Evolutionary conservation across 345 rosid genomes (phyloP).

Genomic region (Eucalyptus albens): DNA sequence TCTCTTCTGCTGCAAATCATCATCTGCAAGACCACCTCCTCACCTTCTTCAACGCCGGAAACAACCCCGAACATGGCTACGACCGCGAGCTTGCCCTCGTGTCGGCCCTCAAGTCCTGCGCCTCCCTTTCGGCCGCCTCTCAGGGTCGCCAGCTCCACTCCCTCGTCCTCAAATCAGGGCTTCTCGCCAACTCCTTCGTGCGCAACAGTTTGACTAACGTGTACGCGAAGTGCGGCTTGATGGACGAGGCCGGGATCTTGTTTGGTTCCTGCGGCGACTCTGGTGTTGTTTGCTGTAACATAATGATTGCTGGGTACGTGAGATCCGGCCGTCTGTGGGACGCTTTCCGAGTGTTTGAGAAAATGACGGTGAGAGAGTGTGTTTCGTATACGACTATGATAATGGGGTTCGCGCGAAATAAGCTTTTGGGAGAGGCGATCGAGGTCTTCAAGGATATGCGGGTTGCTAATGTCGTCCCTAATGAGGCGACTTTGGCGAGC

Average conservation of each 20-base stretch:
- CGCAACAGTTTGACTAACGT: constrained; percentile 60
- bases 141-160: constrained; percentile 46
- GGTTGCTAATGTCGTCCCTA: constrained; percentile 22
- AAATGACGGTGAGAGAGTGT: constrained; percentile 45
- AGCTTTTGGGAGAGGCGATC: constrained; percentile 32
- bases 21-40: neutral
- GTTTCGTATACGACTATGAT: constrained; percentile 62
- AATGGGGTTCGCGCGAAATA: constrained; percentile 46
- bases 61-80: neutral
- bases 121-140: constrained; percentile 13
- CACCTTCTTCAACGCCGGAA: neutral
- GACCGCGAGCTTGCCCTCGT: constrained; percentile 29
- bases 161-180: constrained; percentile 38
- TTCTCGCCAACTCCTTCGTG: constrained; percentile 45
- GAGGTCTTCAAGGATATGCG: constrained; percentile 54
- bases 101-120: constrained; percentile 48
- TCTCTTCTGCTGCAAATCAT: neutral
- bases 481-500: constrained; percentile 48
- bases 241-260: constrained; percentile 36
- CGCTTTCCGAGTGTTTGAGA: constrained; percentile 49
- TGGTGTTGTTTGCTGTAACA: constrained; percentile 52
- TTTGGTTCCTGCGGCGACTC: constrained; percentile 11
- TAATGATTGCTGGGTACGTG: constrained; percentile 52
- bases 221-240: constrained; percentile 54
- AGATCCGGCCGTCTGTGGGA: constrained; percentile 27